Evolutionary conservation across 176 grass and related monocot species (phyloP), one percentile per base, ranked within the genome.

Genomic region (Guadua angustifolia): DNA sequence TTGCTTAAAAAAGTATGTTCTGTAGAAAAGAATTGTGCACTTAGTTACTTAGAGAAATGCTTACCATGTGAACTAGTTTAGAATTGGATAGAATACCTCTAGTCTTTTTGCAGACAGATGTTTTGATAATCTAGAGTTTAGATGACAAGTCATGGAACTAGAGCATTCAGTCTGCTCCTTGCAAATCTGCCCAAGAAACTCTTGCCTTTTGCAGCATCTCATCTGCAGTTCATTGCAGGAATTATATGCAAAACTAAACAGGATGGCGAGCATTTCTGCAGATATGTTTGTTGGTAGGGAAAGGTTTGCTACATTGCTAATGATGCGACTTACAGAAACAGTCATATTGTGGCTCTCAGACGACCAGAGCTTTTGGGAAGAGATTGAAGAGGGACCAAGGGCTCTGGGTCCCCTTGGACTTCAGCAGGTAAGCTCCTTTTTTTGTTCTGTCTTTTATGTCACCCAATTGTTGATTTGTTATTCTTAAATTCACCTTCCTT

Each of bases 241-340:
- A 93, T 55, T 98, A 66, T 98, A 95, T 83, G 80, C 85, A 57
- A 95, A 94, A 45, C 81, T 98, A 81, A 93, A 93, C 66, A 91
- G 86, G 62, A 89, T 95, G 93, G 93, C 93, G 46, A 82, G 76
- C 69, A 76, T 92, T 63, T 89, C 93, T 55, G 70, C 88, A 83
- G 93, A 98, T 25, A 87, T 95, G 86, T 95, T 98, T 92, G 89
- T 94, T 87, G 96, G 93, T 65, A 88, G 96, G 66, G 93, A 98
- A 82, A 95, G 93, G 83, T 98, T 98, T 88, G 38, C 89, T 59
- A 98, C 93, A 6, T 81, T 98, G 89, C 78, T 98, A 74, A 87
- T 98, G 93, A 95, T 98, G 96, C 89, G 93, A n/a, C 89, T 98
- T 46, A 95, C 90, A 16, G 93, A 98, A 69, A 91, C 91, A 24